Base-by-base conservation (phyloP, 1,139 yeast genomes). In the Yamadazyma taylorii region DNA sequence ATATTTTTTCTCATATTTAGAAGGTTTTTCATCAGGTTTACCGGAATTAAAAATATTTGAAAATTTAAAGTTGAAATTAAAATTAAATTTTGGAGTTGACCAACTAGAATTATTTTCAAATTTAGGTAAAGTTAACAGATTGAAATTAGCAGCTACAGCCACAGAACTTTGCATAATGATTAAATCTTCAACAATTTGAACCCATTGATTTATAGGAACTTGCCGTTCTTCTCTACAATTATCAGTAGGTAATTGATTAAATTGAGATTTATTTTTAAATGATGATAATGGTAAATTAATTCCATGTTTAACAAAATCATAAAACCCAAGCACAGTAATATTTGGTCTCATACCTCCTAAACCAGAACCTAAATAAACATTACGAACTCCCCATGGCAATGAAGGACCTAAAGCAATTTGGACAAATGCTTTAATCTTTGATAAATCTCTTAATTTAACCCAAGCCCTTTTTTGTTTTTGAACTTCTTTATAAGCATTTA, bases 261-360 rank as follows among this genome's bases (percentile, higher is more conserved):
- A 37, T 25, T 44, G 45, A 3, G 48, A 45, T 19, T 44, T 48
- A 15, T 47, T 50, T 13, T 48, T 45, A 30, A 52, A 52, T 5
- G 52, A 43, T 8, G 51, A 49, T 2, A 48, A 38, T 1, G 71
- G 69, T 35, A 64, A 46, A 8, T 55, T 52, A 13, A 65, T 52
- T 0, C 74, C 73, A 46, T 66, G 74, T 39, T 69, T 69, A 12
- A 54, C 56, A 36, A 79, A 69, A 52, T 89, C 95, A 51, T 83
- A 86, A 52, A 88, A 88, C 0, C 97, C 97, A 34, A 90, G 48
- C 0, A 92, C 95, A 0, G 96, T 88, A 38, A 92, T 89, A 56
- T 92, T 92, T 2, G 98, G 98, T 51, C 79, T 83, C 97, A 92
- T 92, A 11, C 97, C 97, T 5, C 98, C 98, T 15, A 92, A 67